Conservation (phyloP, 768 basidiomycete genomes). For the Omphalotus guepiniiformis region DNA sequence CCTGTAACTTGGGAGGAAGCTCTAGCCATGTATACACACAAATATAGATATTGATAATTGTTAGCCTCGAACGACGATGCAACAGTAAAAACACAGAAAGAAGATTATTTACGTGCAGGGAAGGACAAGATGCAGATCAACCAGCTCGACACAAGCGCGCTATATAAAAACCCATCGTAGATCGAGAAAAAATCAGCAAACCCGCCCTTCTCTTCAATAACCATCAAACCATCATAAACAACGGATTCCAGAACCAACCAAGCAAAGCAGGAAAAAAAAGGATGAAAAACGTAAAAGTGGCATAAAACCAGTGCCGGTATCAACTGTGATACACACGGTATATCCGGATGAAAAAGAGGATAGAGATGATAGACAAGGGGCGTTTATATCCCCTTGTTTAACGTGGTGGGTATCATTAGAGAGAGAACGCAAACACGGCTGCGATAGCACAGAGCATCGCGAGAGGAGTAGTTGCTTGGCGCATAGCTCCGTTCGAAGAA, state of each 20-base stretch:
- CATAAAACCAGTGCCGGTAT: neutral
- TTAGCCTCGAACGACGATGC: neutral
- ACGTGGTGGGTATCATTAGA: constrained; percentile 18
- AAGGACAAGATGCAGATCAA: constrained; percentile 4
- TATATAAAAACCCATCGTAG: neutral
- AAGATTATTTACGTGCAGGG: neutral
- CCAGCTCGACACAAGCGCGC: constrained; percentile 3
- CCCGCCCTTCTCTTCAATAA: too few relatives aligned
- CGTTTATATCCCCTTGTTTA: constrained; percentile 3
- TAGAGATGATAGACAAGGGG: constrained; percentile 2
- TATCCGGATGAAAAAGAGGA: constrained; percentile 1
- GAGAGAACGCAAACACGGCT: constrained; percentile 23
- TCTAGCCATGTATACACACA: neutral
- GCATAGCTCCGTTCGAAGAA: constrained; percentile 33
- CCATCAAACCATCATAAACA: neutral
- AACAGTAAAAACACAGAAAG: neutral
- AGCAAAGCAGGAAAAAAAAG: neutral
- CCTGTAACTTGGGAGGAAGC: neutral
- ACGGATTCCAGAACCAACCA: constrained; percentile 5
- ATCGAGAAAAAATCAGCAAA: constrained; percentile 9
- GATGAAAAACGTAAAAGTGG: neutral
- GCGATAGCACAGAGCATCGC: constrained; percentile 37
- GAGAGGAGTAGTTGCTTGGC: constrained; percentile 37
- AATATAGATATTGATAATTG: neutral
- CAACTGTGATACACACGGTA: neutral